A percentile compares a stretch with the other conserved stretches of the same genome.
These are phyloP conservation scores for Syzygium aromaticum DNA, from an alignment of 345 rosid species.

Conservation along the genomic window DNA sequence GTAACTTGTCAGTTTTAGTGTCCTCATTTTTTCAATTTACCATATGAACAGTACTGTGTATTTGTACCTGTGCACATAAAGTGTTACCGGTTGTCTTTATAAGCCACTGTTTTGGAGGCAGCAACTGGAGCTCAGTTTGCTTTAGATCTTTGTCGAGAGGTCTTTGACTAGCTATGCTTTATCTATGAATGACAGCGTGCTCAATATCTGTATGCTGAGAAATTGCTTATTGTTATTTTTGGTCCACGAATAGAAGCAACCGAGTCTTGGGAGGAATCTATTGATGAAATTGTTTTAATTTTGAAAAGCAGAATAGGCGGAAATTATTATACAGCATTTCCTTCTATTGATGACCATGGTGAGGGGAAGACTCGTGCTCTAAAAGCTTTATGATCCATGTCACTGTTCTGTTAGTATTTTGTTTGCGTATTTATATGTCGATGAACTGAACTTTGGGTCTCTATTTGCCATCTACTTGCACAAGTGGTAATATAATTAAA, in stretches of 20 bases:
- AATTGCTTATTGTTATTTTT: background rate
- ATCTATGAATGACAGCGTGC: background rate
- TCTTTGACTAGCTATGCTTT: background rate
- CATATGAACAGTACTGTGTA: no score
- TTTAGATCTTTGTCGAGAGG: constrained; percentile 84
- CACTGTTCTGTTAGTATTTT: background rate
- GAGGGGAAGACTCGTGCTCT: background rate
- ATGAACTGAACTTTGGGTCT: background rate
- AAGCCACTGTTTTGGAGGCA: constrained; percentile 35
- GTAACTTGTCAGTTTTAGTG: no score
- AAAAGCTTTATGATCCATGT: background rate
- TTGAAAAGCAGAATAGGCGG: no score
- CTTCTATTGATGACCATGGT: constrained; percentile 44
- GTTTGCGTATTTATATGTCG: background rate
- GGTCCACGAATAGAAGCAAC: no score
- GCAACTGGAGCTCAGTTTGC: constrained; percentile 79
- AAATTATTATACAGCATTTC: background rate
- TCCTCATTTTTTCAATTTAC: no score
- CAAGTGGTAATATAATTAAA: background rate
- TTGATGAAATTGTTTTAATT: no score
- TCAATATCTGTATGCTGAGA: background rate
- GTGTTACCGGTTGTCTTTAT: no score
- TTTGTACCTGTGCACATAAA: no score
- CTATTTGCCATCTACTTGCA: background rate
- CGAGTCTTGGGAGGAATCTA: no score